Base-by-base conservation (phyloP, 257 asterid species). In the Perilla frutescens region DNA sequence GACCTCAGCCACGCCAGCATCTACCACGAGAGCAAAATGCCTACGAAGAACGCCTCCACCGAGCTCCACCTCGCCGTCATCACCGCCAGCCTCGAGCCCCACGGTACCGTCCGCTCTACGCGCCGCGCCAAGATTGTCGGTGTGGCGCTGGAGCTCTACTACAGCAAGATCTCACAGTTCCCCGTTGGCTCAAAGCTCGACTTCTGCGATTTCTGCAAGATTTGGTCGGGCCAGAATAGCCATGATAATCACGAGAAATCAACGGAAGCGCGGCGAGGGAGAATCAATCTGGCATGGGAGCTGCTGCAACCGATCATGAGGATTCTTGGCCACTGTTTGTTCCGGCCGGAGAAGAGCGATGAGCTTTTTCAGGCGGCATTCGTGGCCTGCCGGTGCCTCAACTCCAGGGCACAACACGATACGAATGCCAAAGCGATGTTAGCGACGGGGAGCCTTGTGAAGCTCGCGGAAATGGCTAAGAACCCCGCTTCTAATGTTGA, bases 321-420 rank as follows among this genome's bases (percentile, higher is more conserved):
- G 60, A 86, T 91, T 5, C 61, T 94, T 15, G 97, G 99, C 4
- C 97, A 94, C 61, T 90, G 97, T 67, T 63, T 94, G 54, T 84
- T 90, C 86, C 83, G 85, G 9, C 81, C 84, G 3, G 75, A 72
- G 4, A 76, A 60, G 36, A 69, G 78, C 9, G 60, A 79, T 6
- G 87, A 85, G n/a, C 80, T 94, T 29, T 72, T 70, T 9, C 76
- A 68, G 65, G 86, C 81, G 12, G 97, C 96, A 7, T 14, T 78
- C 29, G 73, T 43, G 26, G 96, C 97, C 0, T 82, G 96, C 70
- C 82, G 80, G 31, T 78, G 88, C 55, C 55, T 91, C 54, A 74
- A 88, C 54, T 82, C 74, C 20, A 84, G 97, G 74, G 81, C 96
- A 5, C 49, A 83, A 76, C 96, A 82, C 67, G 98, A 93, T 70